Evolutionary conservation across 2,329 filamentous ascomycete genomes (phyloP), one percentile per base, ranked within the genome.

Genomic region (Orbilia blumenaviensis): DNA sequence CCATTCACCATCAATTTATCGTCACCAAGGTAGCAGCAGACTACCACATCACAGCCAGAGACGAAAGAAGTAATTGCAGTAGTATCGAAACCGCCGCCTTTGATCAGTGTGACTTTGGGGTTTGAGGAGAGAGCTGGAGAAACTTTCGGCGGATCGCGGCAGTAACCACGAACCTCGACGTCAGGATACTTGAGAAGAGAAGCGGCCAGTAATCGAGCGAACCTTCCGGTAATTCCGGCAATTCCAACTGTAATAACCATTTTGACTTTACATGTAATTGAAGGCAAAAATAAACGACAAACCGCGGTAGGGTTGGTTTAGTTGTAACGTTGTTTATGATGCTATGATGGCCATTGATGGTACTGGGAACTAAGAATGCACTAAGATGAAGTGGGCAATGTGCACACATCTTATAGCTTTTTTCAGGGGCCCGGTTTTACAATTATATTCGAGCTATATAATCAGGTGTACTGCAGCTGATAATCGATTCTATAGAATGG

Each of bases 21-120:
- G 62, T 82, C 80, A 14, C 83, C 84, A 0, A 84, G 80, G 66
- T 85, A 85, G 71, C 81, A 82, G 79, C 83, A 85, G 18, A 85
- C 79, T 21, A 83, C 79, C 0, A 84, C 81, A 48, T 84, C 80
- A 77, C 80, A 81, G 12, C 81, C 81, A 3, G 73, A 25, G 12
- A 80, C 80, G 67, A 83, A 82, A 2, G 75, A 12, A 1, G 67
- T 78, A n/a, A 82, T 63, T 1, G 78, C 69, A 5, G 78, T 74
- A 41, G 32, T 27, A 61, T 82, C 81, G 58, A 78, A 77, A 14
- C 80, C 78, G 2, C 77, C 74, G 25, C 81, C 82, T 56, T 82
- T 66, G 61, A 81, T 68, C 5, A 83, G 29, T 0, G 67, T n/a
- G n/a, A 82, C 61, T 34, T 58, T 66, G 0, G 77, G 29, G 10